Conservation (phyloP, 1,284 basidiomycete genomes). For the Apiotrichum montevideense region DNA sequence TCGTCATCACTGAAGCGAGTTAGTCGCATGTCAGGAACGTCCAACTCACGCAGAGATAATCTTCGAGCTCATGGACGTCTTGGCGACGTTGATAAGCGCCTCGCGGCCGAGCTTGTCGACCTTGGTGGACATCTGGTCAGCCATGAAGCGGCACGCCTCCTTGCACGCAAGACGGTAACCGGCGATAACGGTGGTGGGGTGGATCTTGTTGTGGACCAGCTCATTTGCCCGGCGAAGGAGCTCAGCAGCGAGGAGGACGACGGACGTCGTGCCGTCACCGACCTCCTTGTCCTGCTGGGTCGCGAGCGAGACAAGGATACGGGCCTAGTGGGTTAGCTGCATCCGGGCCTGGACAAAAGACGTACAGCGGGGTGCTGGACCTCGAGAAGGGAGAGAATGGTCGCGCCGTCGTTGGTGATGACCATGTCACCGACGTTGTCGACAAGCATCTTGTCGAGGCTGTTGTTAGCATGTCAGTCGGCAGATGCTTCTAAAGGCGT, state of each 20-base stretch:
- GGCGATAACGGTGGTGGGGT: conserved; percentile 98
- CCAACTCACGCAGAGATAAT: conserved; percentile 84
- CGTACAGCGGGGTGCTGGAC: conserved; percentile 84
- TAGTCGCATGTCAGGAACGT: background rate
- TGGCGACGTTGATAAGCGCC: conserved; percentile 91
- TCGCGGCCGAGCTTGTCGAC: conserved; percentile 88
- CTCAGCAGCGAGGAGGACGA: conserved; percentile 95
- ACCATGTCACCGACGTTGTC: conserved; percentile 99
- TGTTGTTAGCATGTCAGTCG: conserved; percentile 6
- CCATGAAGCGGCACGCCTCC: conserved; percentile 97
- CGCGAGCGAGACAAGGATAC: conserved; percentile 95
- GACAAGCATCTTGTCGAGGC: conserved; percentile 95
- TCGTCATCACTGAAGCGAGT: conserved; percentile 74
- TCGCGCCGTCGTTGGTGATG: conserved; percentile 98
- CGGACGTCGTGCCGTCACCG: conserved; percentile 97
- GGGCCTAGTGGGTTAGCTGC: conserved; percentile 46
- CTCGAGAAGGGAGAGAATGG: conserved; percentile 85
- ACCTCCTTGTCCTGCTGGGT: conserved; percentile 99
- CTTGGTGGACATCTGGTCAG: conserved; percentile 93
- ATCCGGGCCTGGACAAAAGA: conserved; percentile 1
- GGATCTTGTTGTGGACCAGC: conserved; percentile 96
- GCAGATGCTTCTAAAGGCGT: no score
- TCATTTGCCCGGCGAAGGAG: conserved; percentile 93
- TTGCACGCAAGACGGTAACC: conserved; percentile 92
- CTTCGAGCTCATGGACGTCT: conserved; percentile 99